Evolutionary conservation across 345 rosid genomes (phyloP).

Genomic region (Acer negundo): DNA sequence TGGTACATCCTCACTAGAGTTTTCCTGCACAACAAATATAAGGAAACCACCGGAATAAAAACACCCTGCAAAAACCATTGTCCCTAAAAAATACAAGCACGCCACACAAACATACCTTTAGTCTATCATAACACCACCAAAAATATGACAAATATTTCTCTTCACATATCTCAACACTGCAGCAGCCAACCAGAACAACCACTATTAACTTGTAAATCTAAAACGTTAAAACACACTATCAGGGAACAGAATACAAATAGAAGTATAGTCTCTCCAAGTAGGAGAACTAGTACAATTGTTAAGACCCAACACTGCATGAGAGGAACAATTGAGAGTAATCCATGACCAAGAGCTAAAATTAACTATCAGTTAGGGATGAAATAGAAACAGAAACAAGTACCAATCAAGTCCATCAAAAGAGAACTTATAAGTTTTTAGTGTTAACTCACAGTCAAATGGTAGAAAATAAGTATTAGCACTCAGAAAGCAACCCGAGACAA

Average conservation of each 20-base stretch:
- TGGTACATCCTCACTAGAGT: slow-evolving; percentile 62
- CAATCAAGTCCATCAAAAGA: not conserved
- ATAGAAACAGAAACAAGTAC: not conserved
- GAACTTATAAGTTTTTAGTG: not conserved
- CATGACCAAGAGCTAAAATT: not conserved
- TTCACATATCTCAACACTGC: slow-evolving; percentile 77
- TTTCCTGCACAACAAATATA: slow-evolving; percentile 56
- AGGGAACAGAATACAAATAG: not conserved
- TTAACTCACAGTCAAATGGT: not conserved
- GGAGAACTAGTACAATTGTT: not conserved
- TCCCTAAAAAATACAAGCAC: not conserved
- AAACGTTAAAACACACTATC: not conserved
- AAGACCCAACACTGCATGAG: not conserved
- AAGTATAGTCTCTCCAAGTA: not conserved
- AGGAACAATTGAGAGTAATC: not conserved
- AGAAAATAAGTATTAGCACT: slow-evolving; percentile 6
- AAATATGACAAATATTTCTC: slow-evolving; percentile 89
- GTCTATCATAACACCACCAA: slow-evolving; percentile 90
- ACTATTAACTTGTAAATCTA: not conserved
- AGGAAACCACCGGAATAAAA: slow-evolving; percentile 12
- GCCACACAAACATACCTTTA: slow-evolving; percentile 57
- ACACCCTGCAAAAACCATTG: not conserved
- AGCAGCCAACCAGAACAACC: slow-evolving; percentile 30
- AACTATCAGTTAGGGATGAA: slow-evolving; percentile 4
- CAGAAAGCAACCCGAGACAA: not conserved